Evolutionary conservation across 2,329 filamentous ascomycete species (phyloP), one percentile per base, ranked within the genome.

Genomic region (Coleophoma cylindrospora): DNA sequence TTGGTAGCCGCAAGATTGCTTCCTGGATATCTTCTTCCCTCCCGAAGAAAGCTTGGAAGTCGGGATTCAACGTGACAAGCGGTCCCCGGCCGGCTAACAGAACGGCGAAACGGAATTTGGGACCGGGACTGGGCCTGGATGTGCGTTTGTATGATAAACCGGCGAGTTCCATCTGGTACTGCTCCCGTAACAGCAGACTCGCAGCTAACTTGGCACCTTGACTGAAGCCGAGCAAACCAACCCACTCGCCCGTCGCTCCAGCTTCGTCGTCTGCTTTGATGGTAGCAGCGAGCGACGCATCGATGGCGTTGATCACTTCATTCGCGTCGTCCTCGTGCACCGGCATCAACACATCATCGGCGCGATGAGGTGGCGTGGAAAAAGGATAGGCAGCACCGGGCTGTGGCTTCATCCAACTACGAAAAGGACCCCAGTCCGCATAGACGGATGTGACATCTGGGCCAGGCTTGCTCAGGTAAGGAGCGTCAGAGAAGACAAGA

Each of bases 401-500:
- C 34, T 79, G 66, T 83, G 83, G 88, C 46, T 83, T 75, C 49
- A 88, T 70, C 80, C 80, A 83, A 15, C 75, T 68, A 9, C 74
- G 69, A 64, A 89, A 91, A 2, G 87, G 87, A 0, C 78, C 86
- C 52, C 74, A 77, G 53, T 81, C 75, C 41, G 75, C 77, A 65
- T 88, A 91, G 4, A 88, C 83, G 14, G 74, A 66, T 17, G 81
- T 66, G 12, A 91, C 79, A 55, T 79, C 83, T 0, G 81, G 74
- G 38, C 85, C 83, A 1, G 86, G 70, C 3, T 73, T 64, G 56
- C 80, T 84, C 50, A 75, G 71, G 65, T 83, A 87, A 1, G 87
- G 86, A 0, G 74, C 87, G 58, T 91, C 80, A 56, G 80, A 81
- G 69, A 86, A 92, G 61, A 87, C 81, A 56, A 91, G 76, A 37